Evolutionary conservation across 2,329 filamentous ascomycete genomes (phyloP).

Genomic region (Colletotrichum simmondsii): DNA sequence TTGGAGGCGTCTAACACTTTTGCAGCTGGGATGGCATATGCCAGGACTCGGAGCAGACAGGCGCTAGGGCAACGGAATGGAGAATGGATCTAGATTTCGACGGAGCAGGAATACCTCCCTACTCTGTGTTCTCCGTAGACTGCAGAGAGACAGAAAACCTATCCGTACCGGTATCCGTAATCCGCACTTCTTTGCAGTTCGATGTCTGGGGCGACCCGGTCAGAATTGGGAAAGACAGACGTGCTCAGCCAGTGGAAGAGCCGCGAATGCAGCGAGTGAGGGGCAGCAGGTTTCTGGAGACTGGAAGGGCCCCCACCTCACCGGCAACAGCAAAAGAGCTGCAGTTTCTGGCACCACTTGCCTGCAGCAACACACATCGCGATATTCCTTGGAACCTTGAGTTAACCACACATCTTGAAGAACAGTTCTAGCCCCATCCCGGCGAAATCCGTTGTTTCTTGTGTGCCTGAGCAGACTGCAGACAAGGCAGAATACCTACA

Average conservation of each 20-base stretch:
- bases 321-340: slow-evolving; percentile 23
- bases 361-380: not conserved
- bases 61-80: slow-evolving; percentile 25
- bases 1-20: slow-evolving; percentile 24
- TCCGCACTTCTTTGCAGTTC: not conserved
- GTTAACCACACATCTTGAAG: slow-evolving; percentile 3
- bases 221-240: not conserved
- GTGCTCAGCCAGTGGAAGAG: slow-evolving; percentile 19
- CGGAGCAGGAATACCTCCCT: not conserved
- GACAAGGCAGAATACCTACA: not conserved
- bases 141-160: not conserved
- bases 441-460: not conserved
- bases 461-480: not conserved
- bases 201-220: not conserved
- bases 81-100: slow-evolving; percentile 21
- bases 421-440: not conserved
- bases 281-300: slow-evolving; percentile 15
- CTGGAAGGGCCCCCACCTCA: slow-evolving; percentile 21
- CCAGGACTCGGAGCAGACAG: slow-evolving; percentile 17
- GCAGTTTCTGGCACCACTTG: slow-evolving; percentile 6
- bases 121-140: no score
- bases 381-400: slow-evolving; percentile 8
- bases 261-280: slow-evolving; percentile 28
- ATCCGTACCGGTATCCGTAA: no score
- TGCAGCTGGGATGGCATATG: slow-evolving; percentile 16